Base-by-base conservation (phyloP, 768 basidiomycete genomes). In the Podaxis rugospora region DNA sequence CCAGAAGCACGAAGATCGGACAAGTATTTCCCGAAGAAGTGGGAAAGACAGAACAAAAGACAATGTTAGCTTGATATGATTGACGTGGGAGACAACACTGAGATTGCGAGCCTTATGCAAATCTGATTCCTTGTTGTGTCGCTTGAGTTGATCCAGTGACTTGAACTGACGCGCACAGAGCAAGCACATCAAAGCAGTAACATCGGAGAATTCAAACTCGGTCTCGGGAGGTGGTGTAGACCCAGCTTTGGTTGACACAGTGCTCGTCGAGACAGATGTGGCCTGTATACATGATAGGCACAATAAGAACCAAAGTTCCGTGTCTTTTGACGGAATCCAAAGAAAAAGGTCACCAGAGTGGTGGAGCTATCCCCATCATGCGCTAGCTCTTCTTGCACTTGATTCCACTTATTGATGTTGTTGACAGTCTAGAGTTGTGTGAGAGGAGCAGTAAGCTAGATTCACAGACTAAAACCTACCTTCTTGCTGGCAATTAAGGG, bases 341-440 rank as follows among this genome's bases (percentile, higher is more conserved):
- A 66, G 69, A 71, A 60, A 66, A 65, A 62, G 61, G 67, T 75
- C 74, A 77, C 75, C 74, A 70, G 69, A 73, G 37, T 46, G 36
- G 59, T 54, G 16, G 59, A 53, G 16, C 32, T 61, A 21, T 61
- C 44, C 44, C 28, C 47, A 37, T 49, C 36, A 14, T 61, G 59
- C 32, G 59, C 51, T 53, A 97, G 80, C 68, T 94, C 95, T 74
- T 89, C 89, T 74, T 96, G 93, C 9, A 95, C 92, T 76, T 89
- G 89, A 70, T 95, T 98, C 97, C 96, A 99, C 71, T 98, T 98
- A 68, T 83, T 88, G 70, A 99, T 98, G 68, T 95, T 94, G 71
- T 83, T 90, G 52, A 84, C 90, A 49, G 87, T 91, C 93, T 97
- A 70, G 18, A 70, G 49, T 51, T 59, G 51, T 36, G 59, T 66